Conservation (phyloP, 2,329 filamentous ascomycete species). For the Talaromyces piceae region DNA sequence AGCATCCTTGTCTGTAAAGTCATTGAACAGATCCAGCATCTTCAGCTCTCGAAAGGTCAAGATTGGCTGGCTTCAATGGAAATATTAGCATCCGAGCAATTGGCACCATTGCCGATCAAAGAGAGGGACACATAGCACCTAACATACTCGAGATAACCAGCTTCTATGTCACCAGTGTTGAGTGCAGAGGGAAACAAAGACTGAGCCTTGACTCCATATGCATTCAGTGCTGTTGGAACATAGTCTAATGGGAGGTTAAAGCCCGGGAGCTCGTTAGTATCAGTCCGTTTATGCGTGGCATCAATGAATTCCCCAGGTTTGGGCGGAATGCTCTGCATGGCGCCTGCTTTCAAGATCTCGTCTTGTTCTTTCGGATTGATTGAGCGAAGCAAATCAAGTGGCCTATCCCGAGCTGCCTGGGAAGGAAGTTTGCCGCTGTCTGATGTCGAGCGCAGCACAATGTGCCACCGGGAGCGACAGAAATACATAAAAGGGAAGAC, state of each 20-base stretch:
- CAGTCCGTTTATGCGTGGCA: conserved; percentile 9
- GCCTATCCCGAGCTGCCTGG: background rate
- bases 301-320: background rate
- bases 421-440: background rate
- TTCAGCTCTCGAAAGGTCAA: conserved; percentile 30
- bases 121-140: background rate
- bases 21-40: conserved; percentile 35
- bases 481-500: background rate
- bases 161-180: conserved; percentile 24
- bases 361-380: background rate
- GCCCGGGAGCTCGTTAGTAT: conserved; percentile 24
- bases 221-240: conserved; percentile 17
- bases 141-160: conserved; percentile 22
- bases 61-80: conserved; percentile 17
- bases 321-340: conserved; percentile 6
- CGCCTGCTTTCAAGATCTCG: background rate
- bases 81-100: background rate
- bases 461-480: background rate
- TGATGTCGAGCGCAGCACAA: background rate
- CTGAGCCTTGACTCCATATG: conserved; percentile 22
- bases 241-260: conserved; percentile 25
- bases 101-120: background rate
- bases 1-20: conserved; percentile 32
- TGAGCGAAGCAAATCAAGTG: background rate
- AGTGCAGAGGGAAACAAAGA: conserved; percentile 27